These are phyloP conservation scores for Pyrus pyrifolia DNA, from an alignment of 306 rosid species.

Conservation along the genomic window DNA sequence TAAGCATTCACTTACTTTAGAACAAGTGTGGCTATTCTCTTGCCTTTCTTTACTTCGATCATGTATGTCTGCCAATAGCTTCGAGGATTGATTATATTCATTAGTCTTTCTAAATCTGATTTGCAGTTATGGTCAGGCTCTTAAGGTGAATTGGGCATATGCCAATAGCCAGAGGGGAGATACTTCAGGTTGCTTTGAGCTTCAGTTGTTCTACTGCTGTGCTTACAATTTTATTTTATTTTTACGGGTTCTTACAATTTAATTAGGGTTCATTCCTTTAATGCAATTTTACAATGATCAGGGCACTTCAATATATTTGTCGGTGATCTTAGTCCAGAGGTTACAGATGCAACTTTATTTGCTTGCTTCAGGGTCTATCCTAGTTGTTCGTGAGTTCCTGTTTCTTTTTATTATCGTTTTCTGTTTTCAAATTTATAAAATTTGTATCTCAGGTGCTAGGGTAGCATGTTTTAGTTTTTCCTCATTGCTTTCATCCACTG, in stretches of 20 bases:
- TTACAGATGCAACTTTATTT: constrained; percentile 78
- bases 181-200: constrained; percentile 56
- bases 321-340: constrained; percentile 93
- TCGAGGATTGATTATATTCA: background rate
- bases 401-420: background rate
- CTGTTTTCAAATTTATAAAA: background rate
- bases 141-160: constrained; percentile 92
- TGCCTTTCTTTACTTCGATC: background rate
- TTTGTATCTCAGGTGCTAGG: constrained; percentile 10
- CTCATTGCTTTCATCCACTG: constrained; percentile 1
- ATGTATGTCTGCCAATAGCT: background rate
- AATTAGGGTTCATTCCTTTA: constrained; percentile 29
- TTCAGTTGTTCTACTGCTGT: background rate
- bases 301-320: constrained; percentile 80
- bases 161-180: constrained; percentile 89
- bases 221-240: background rate
- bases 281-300: constrained; percentile 44
- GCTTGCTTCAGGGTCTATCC: constrained; percentile 73
- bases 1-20: constrained; percentile 24
- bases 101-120: constrained; percentile 3
- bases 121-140: constrained; percentile 72
- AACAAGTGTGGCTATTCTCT: background rate
- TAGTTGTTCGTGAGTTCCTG: constrained; percentile 70
- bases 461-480: constrained; percentile 8
- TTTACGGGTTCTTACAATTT: background rate